Evolutionary conservation across 345 rosid species (phyloP), one percentile per base, ranked within the genome.

Genomic region (Pistacia vera): DNA sequence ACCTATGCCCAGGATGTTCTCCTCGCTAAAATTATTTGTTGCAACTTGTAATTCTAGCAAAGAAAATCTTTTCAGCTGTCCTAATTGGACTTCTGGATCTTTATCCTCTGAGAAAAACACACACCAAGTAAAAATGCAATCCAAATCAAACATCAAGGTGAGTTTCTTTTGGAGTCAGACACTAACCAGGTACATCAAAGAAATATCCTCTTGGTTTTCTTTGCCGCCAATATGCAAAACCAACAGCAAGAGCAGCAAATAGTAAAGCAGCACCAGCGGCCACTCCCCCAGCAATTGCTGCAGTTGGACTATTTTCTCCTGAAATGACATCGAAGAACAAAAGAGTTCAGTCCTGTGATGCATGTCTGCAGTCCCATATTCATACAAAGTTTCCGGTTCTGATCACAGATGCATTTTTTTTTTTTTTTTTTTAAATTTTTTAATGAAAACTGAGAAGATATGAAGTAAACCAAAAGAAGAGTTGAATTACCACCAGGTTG

Each of bases 1-100:
- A 60, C 81, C 81, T 68, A 70, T n/a, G 25, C 76, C 80, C 71
- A 71, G 60, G 28, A 78, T 71, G 80, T 78, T 78, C 63, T 78
- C 71, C 51, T 71, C 71, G 80, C 72, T 78, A 65, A 78, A 78
- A 65, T n/a, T 57, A 65, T 78, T 72, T 0, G 72, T 78, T 22
- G 80, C 80, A 71, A 71, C 76, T 78, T 63, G 76, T 18, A 78
- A 36, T 65, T 78, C 80, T 46, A 67, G 76, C 63, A 61, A 62
- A 1, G 71, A 78, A 75, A 74, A 81, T 55, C 76, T 74, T 74
- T 78, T 73, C 14, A 81, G 76, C 49, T 74, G 77, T 13, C 76
- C 80, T 48, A 77, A 65, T 62, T 62, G 75, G 17, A 80, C 75
- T 30, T 67, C 69, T 2, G 60, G 77, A 68, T 80, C 80, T 22